Percentiles rank a stretch among this genome's conserved stretches.
Conservation (phyloP, 1,284 basidiomycete genomes). For the Malassezia pachydermatis region DNA sequence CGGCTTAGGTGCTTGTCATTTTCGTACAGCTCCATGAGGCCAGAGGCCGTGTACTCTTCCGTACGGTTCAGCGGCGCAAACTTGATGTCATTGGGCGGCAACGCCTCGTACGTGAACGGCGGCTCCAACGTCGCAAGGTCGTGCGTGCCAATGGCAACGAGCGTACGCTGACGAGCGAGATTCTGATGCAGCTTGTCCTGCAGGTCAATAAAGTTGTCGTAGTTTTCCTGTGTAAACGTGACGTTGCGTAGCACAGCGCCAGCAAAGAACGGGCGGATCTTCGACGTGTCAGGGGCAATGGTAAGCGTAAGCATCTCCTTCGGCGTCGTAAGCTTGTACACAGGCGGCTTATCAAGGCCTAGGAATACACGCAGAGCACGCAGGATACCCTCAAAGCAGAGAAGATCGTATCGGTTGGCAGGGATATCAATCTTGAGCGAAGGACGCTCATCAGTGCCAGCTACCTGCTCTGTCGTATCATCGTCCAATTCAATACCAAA, state of each 20-base stretch:
- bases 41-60: conserved; percentile 51
- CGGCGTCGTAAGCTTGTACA: conserved; percentile 28
- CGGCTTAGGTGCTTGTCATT: conserved; percentile 82
- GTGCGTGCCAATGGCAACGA: conserved; percentile 95
- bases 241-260: conserved; percentile 81
- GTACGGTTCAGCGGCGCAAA: conserved; percentile 77
- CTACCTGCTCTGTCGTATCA: conserved; percentile 86
- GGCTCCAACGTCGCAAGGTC: conserved; percentile 79
- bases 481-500: conserved; percentile 96
- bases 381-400: conserved; percentile 92
- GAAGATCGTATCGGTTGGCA: conserved; percentile 89
- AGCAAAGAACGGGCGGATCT: conserved; percentile 81
- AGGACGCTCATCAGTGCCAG: conserved; percentile 65
- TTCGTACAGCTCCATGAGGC: conserved; percentile 55
- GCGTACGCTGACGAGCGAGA: conserved; percentile 74
- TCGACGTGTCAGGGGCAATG: conserved; percentile 30
- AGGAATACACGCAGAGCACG: conserved; percentile 79
- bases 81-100: conserved; percentile 76
- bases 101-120: conserved; percentile 85
- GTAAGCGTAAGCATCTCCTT: conserved; percentile 28
- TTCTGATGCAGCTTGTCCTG: conserved; percentile 99
- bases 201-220: conserved; percentile 88
- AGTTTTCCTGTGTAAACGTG: conserved; percentile 73
- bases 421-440: conserved; percentile 98
- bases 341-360: conserved; percentile 60